Base-by-base conservation (phyloP, 352 stramenopile genomes). In the Aphanomyces stellatus region DNA sequence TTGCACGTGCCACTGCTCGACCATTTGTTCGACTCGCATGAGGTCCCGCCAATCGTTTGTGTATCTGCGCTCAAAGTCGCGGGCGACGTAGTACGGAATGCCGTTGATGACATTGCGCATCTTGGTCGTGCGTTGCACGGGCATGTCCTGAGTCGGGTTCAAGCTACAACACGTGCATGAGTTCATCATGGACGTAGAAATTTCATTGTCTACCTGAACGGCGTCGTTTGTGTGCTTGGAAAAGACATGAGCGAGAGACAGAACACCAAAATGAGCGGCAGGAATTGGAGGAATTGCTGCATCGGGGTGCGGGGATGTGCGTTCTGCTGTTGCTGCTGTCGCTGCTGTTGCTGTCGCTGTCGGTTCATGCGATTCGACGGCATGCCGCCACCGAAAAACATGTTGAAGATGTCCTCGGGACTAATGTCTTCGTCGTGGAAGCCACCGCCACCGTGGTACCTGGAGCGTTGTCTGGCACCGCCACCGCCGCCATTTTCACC, bases 391-490 rank as follows among this genome's bases (percentile, higher is more conserved):
- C 88, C 88, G 64, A 96, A 96, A 65, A 96, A 94, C 84, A 95
- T 93, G 76, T 94, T 95, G 75, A 96, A 96, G 75, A 96, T 93
- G 67, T 96, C 88, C 61, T 94, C 85, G 10, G 88, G 88, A 59
- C 87, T 95, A 42, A 96, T 86, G 34, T 96, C 88, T 22, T 96
- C 85, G 10, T 87, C 79, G 60, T 90, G 78, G 27, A 69, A 65
- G 59, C 87, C 83, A 63, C 80, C 75, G 7, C 77, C 79, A 28
- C 79, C 73, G 34, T 74, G 74, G n/a, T 57, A 41, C 17, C 51
- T 46, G 42, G 56, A 30, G 17, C 69, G 51, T 19, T 78, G 68
- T n/a, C n/a, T n/a, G n/a, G n/a, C n/a, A n/a, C n/a, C n/a, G n/a
- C n/a, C n/a, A 25, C 62, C 51, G 41, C 42, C 33, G 10, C 53